Evolutionary conservation across 225 moss, liverwort and hornwort species (phyloP).

Genomic region (Bryum argenteum): DNA sequence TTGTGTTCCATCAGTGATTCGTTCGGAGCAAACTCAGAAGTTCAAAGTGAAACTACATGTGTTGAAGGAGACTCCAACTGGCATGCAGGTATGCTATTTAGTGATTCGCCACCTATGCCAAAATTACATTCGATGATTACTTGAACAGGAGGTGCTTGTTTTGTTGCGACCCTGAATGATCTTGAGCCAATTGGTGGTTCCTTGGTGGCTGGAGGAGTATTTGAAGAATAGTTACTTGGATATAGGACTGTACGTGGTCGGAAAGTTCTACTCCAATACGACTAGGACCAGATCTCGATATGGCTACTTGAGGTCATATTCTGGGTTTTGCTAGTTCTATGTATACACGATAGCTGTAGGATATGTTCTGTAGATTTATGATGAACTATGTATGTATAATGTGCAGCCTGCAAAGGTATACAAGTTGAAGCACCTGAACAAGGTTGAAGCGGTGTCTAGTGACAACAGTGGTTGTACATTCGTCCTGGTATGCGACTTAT

Average conservation of each 20-base stretch:
- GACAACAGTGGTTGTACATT: constrained; percentile 97
- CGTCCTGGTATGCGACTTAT: constrained; percentile 67
- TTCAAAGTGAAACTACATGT: constrained; percentile 97
- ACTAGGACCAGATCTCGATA: constrained; percentile 9
- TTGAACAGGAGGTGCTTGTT: constrained; percentile 11
- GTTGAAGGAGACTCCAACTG: constrained; percentile 86
- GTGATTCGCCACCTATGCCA: neutral
- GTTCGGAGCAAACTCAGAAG: constrained; percentile 76
- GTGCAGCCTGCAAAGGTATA: constrained; percentile 93
- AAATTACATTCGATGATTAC: neutral
- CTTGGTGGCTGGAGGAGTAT: constrained; percentile 12
- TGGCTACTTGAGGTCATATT: neutral
- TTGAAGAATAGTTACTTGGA: constrained; percentile 16
- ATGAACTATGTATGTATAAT: constrained; percentile 20
- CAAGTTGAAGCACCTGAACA: constrained; percentile 93
- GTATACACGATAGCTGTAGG: neutral
- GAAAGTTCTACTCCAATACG: constrained; percentile 3
- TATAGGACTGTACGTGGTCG: neutral
- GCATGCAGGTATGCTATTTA: constrained; percentile 68
- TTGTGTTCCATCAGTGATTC: constrained; percentile 56
- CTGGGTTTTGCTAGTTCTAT: constrained; percentile 1
- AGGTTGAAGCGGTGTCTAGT: constrained; percentile 90
- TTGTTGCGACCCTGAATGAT: constrained; percentile 11
- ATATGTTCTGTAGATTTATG: constrained; percentile 12
- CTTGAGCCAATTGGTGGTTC: constrained; percentile 6